Conservation (phyloP, 2,329 filamentous ascomycete species). For the Aspergillus sp. region DNA sequence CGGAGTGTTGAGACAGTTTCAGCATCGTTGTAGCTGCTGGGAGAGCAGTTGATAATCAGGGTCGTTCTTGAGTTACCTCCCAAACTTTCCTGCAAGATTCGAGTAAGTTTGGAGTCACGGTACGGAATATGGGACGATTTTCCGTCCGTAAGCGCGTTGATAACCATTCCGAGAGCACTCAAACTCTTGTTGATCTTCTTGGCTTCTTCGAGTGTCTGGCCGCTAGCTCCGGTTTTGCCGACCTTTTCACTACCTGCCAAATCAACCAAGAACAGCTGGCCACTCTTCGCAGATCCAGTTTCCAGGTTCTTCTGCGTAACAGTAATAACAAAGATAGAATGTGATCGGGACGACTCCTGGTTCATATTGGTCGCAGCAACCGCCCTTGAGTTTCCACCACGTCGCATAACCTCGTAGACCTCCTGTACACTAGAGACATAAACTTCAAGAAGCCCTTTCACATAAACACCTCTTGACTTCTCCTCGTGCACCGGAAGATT, state of each 20-base stretch:
- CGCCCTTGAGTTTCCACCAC: slow-evolving; percentile 84
- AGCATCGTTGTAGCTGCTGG: slow-evolving; percentile 94
- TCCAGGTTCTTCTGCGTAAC: slow-evolving; percentile 98
- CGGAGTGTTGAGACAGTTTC: slow-evolving; percentile 90
- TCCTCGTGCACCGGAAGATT: slow-evolving; percentile 98
- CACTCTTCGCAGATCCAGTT: slow-evolving; percentile 92
- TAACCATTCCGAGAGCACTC: slow-evolving; percentile 97
- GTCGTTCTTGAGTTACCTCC: slow-evolving; percentile 99
- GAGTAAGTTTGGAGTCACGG: slow-evolving; percentile 94
- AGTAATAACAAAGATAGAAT: slow-evolving; percentile 97
- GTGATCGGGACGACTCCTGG: slow-evolving; percentile 93
- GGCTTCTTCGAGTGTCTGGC: slow-evolving; percentile 94
- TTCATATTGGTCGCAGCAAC: slow-evolving; percentile 99
- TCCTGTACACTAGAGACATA: slow-evolving; percentile 95
- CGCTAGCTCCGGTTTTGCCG: slow-evolving; percentile 95
- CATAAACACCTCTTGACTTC: slow-evolving; percentile 92
- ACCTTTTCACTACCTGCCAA: slow-evolving; percentile 98
- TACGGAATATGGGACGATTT: slow-evolving; percentile 97
- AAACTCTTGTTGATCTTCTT: slow-evolving; percentile 99
- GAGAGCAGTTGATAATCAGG: slow-evolving; percentile 98
- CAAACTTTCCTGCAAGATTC: slow-evolving; percentile 94
- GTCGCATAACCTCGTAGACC: slow-evolving; percentile 94
- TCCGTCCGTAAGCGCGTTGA: slow-evolving; percentile 93
- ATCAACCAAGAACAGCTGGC: slow-evolving; percentile 96
- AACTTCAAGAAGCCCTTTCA: slow-evolving; percentile 90